Percentiles rank a stretch among this genome's conserved stretches.
Evolutionary conservation across 805 yeast genomes (phyloP).

Genomic region (Helenozyma baotianmanensis): DNA sequence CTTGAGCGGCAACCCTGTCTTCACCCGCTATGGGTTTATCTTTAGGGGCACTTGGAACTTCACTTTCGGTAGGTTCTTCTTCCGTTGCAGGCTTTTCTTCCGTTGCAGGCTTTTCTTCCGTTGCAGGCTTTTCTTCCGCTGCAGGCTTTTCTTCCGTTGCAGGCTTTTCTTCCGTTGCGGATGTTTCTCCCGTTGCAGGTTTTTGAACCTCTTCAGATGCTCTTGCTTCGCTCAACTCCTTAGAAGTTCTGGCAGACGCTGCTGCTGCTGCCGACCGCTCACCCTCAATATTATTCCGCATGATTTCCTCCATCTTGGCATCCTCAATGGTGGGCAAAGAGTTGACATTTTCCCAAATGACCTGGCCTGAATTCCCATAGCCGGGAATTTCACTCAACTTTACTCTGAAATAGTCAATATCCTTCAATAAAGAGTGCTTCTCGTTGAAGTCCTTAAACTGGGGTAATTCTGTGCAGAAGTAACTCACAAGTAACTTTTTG

Average conservation of each 20-base stretch:
- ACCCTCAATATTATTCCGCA: conserved; percentile 35
- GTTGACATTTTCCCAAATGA: conserved; percentile 58
- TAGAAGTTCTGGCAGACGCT: not conserved
- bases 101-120: too few relatives aligned
- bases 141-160: too few relatives aligned
- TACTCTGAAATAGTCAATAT: conserved; percentile 61
- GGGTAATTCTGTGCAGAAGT: conserved; percentile 44
- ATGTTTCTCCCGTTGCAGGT: too few relatives aligned
- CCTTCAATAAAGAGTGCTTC: conserved; percentile 52
- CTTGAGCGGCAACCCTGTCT: too few relatives aligned
- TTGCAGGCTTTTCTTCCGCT: too few relatives aligned
- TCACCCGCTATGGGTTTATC: too few relatives aligned
- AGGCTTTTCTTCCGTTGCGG: too few relatives aligned
- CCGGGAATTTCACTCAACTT: conserved; percentile 56
- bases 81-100: too few relatives aligned
- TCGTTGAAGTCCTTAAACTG: conserved; percentile 48
- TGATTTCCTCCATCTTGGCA: conserved; percentile 40
- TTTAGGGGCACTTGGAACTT: too few relatives aligned
- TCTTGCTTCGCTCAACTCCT: not conserved
- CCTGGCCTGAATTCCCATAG: conserved; percentile 57
- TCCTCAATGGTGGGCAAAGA: conserved; percentile 49
- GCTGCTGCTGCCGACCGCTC: conserved; percentile 4
- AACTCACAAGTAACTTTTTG: conserved; percentile 49
- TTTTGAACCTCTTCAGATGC: too few relatives aligned
- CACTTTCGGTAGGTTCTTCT: too few relatives aligned